Evolutionary conservation across 2,329 filamentous ascomycete genomes (phyloP).

Genomic region (Paecilomyces niveus): DNA sequence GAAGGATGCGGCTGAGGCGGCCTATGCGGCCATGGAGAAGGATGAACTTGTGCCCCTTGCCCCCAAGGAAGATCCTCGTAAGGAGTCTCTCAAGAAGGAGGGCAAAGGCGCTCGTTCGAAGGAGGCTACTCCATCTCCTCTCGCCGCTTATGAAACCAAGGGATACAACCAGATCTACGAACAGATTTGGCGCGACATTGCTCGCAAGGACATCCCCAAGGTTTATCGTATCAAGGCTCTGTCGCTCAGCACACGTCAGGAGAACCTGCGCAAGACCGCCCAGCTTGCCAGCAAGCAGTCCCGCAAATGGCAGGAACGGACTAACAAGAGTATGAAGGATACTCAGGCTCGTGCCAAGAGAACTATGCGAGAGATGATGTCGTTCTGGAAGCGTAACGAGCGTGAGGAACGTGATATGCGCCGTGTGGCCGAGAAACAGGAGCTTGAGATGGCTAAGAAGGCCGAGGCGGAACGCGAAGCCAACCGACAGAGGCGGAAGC

Average conservation of each 20-base stretch:
- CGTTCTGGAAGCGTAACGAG: constrained; percentile 99
- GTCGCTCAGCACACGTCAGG: constrained; percentile 77
- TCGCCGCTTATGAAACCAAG: constrained; percentile 72
- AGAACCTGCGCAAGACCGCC: constrained; percentile 96
- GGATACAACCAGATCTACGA: constrained; percentile 96
- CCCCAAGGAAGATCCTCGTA: constrained; percentile 50
- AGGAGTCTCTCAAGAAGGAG: constrained; percentile 37
- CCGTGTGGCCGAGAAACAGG: constrained; percentile 89
- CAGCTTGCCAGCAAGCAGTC: constrained; percentile 96
- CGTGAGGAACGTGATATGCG: constrained; percentile 91
- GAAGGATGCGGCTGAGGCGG: constrained; percentile 73
- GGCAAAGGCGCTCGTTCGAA: constrained; percentile 34
- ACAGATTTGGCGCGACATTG: constrained; percentile 92
- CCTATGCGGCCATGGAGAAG: constrained; percentile 62
- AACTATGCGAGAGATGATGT: constrained; percentile 99
- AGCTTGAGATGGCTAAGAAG: constrained; percentile 92
- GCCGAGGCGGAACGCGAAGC: constrained; percentile 96
- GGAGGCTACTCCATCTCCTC: constrained; percentile 42
- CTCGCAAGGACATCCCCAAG: constrained; percentile 88
- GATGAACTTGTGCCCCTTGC: constrained; percentile 43
- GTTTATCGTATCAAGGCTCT: constrained; percentile 81
- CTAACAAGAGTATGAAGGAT: constrained; percentile 98
- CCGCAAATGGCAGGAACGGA: constrained; percentile 91
- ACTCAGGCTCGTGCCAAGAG: constrained; percentile 94
- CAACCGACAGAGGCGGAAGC: constrained; percentile 93